A percentile compares a stretch with the other conserved stretches of the same genome.
Evolutionary conservation across 2,329 filamentous ascomycete species (phyloP).

Genomic region (Claviceps purpurea): DNA sequence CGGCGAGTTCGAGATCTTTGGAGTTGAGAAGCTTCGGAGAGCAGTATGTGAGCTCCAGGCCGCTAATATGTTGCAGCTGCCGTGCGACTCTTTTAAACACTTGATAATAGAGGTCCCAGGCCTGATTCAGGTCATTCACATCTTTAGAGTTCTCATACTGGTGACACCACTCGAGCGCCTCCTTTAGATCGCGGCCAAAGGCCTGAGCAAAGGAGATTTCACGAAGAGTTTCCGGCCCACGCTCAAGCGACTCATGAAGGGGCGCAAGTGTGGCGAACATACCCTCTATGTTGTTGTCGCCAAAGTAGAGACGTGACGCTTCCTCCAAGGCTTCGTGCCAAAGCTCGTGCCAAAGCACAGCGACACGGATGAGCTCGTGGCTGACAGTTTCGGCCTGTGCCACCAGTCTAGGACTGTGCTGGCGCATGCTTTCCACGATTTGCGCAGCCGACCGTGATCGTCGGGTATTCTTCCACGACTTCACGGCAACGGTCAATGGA

Average conservation of each 20-base stretch:
- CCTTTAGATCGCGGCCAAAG: slow-evolving; percentile 86
- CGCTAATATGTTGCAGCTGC: slow-evolving; percentile 85
- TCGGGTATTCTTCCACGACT: slow-evolving; percentile 68
- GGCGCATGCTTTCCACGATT: slow-evolving; percentile 97
- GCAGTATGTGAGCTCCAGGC: slow-evolving; percentile 88
- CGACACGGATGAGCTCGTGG: slow-evolving; percentile 90
- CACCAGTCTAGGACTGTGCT: slow-evolving; percentile 83
- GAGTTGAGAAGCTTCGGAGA: slow-evolving; percentile 84
- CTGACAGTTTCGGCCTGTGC: slow-evolving; percentile 93
- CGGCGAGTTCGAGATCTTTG: slow-evolving; percentile 75
- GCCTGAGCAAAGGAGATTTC: slow-evolving; percentile 97
- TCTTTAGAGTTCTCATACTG: slow-evolving; percentile 83
- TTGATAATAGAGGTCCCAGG: slow-evolving; percentile 98
- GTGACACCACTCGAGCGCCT: slow-evolving; percentile 91
- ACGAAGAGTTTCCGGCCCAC: slow-evolving; percentile 79
- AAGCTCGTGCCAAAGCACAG: slow-evolving; percentile 94
- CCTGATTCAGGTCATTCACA: slow-evolving; percentile 88
- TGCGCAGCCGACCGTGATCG: slow-evolving; percentile 77
- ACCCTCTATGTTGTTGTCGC: slow-evolving; percentile 91
- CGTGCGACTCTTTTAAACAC: slow-evolving; percentile 92
- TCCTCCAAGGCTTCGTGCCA: slow-evolving; percentile 98
- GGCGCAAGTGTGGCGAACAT: slow-evolving; percentile 91
- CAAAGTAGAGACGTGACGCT: slow-evolving; percentile 91
- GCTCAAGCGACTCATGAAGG: slow-evolving; percentile 80
- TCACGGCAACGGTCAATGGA: slow-evolving; percentile 94